Percentiles rank a stretch among this genome's conserved stretches.
These are phyloP conservation scores for Drechslerella dactyloides DNA, from an alignment of 2,329 filamentous ascomycete species.

Conservation along the genomic window DNA sequence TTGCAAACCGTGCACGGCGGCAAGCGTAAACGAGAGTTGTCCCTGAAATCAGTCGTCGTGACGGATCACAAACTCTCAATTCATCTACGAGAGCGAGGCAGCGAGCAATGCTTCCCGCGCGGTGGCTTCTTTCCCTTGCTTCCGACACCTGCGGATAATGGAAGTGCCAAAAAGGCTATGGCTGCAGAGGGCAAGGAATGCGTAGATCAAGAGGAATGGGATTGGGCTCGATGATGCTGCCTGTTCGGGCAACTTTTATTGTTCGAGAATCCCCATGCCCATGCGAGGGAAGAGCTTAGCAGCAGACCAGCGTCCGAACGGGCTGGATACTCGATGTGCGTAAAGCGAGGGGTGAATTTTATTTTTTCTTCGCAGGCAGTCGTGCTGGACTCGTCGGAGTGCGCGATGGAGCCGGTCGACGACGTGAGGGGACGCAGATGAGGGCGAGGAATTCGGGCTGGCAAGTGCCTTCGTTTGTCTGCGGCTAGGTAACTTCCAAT, in stretches of 20 bases:
- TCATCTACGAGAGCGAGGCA: conserved; percentile 4
- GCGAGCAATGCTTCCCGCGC: conserved; percentile 10
- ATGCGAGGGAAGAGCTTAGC: conserved; percentile 20
- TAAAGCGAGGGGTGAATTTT: conserved; percentile 7
- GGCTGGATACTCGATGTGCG: conserved; percentile 33
- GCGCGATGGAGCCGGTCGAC: conserved; percentile 13
- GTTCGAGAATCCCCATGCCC: conserved; percentile 45
- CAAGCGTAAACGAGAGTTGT: conserved; percentile 48
- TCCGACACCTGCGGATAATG: conserved; percentile 40
- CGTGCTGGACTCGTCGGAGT: neutral
- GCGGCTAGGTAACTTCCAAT: conserved; percentile 43
- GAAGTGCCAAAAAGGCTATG: conserved; percentile 38
- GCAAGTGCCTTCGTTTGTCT: conserved; percentile 40
- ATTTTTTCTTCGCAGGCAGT: conserved; percentile 12
- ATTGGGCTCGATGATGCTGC: conserved; percentile 45
- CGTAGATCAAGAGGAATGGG: conserved; percentile 47
- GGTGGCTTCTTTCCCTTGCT: conserved; percentile 40
- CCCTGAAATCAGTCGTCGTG: conserved; percentile 30
- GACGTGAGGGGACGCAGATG: conserved; percentile 26
- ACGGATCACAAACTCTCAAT: neutral
- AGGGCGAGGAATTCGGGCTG: conserved; percentile 9
- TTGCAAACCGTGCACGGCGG: conserved; percentile 18
- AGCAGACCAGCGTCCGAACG: conserved; percentile 14
- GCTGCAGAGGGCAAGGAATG: conserved; percentile 48
- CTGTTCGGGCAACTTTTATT: conserved; percentile 37